Evolutionary conservation across 2,329 filamentous ascomycete genomes (phyloP).

Genomic region (Xylariales sp.): DNA sequence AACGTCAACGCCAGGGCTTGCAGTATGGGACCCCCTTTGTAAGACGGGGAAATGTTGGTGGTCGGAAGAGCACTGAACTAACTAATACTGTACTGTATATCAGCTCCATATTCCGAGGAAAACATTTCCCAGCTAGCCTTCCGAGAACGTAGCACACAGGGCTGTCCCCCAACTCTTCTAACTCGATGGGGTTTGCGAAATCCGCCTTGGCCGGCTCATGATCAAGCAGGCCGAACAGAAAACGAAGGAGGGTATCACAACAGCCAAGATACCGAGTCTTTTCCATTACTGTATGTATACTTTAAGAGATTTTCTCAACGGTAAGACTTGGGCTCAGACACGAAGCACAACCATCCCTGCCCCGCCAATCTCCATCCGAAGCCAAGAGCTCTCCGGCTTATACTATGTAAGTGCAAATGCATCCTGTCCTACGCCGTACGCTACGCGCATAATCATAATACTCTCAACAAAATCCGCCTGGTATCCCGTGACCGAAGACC

Average conservation of each 20-base stretch:
- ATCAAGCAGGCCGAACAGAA: background rate
- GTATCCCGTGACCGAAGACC: constrained; percentile 29
- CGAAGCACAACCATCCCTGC: background rate
- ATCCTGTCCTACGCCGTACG: background rate
- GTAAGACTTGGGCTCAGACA: background rate
- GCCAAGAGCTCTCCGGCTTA: background rate
- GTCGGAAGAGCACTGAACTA: background rate
- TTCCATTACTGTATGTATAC: background rate
- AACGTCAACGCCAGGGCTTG: constrained; percentile 7
- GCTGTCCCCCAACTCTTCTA: background rate
- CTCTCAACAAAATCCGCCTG: background rate
- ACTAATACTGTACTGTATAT: background rate
- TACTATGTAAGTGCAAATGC: background rate
- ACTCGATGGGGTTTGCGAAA: background rate
- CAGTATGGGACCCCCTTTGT: background rate
- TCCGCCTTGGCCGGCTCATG: background rate
- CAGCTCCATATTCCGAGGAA: background rate
- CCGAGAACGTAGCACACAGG: background rate
- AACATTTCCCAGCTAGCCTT: background rate
- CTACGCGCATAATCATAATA: background rate
- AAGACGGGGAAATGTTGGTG: background rate
- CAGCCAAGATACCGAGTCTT: background rate
- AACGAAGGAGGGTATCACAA: background rate
- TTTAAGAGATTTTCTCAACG: background rate
- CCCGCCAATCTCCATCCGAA: constrained; percentile 11